Base-by-base conservation (phyloP, 257 asterid species). In the Nicotiana tabacum region DNA sequence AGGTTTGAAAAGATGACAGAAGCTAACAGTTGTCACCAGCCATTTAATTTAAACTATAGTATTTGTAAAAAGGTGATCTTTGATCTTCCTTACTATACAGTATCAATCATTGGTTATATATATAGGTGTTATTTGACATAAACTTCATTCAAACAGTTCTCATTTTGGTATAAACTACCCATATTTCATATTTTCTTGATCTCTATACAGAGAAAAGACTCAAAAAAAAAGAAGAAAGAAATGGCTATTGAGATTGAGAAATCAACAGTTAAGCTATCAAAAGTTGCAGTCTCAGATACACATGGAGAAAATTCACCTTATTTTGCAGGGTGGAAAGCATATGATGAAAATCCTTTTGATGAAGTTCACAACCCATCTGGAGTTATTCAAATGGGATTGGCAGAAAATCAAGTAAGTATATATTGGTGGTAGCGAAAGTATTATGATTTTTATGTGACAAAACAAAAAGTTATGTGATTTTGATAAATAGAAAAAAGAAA, bases 281-380 rank as follows among this genome's bases (percentile, higher is more conserved):
- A 81, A 82, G 57, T 95, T 16, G 99, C 97, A 5, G 88, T 78
- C 32, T 92, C 97, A 9, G 90, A 95, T 35, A 91, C 98, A 43
- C 98, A 95, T 56, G 98, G 98, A 35, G 98, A 95, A 81, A 91
- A 95, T 66, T 95, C 98, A 13, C 97, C 98, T 1, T 95, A 95
- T 46, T 95, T 95, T 85, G 98, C 97, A 18, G 98, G 98, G 9
- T 95, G 98, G 98, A 95, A 92, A 86, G 97, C 98, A 0, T 95
- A 93, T 33, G 98, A 95, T 80, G 94, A 93, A 48, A 69, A 95
- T 83, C 97, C 98, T 43, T 95, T 92, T 72, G 84, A 95, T 80
- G 94, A 91, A 82, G 0, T 68, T 0, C 27, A 32, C 21, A 95
- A 95, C 61, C 96, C 99, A 10, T 74, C 82, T 6, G 99, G 99